Evolutionary conservation across 2,329 filamentous ascomycete species (phyloP), one percentile per base, ranked within the genome.

Genomic region (Hypoxylon sp.): DNA sequence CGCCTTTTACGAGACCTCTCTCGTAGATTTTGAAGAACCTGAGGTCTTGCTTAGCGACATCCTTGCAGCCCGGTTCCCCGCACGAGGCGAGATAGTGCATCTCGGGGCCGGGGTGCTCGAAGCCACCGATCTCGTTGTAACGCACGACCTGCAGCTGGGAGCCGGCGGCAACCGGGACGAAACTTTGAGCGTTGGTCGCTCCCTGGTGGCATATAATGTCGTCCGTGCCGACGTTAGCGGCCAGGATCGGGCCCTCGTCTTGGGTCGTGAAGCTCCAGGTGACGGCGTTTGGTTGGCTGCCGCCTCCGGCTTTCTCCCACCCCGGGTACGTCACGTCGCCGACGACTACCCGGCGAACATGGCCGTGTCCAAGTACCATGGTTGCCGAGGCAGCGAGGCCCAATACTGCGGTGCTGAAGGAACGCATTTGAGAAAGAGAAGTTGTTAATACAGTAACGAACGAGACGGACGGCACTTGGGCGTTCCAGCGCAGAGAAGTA

Each of bases 81-180:
- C 74, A 77, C 15, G 74, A 69, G 15, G 77, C 77, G 6, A 79
- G 72, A 59, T 78, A 78, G 46, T 76, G 71, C 58, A 78, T 71
- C 50, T 72, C 67, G 6, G 74, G 72, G 15, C 75, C 75, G 15
- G 70, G 67, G 34, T 70, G 67, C 28, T 70, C 50, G 43, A 64
- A 70, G 6, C 68, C 67, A 6, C 65, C 67, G 26, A 55, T 62
- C n/a, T 58, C 59, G 57, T 63, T 67, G 39, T 67, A 73, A 58
- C 74, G 74, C 17, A 69, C 68, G 53, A 76, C 68, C 15, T 68
- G 66, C 8, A 77, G 41, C 24, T 67, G 57, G 47, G 69, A 69
- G 15, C 75, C 75, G 1, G 74, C 72, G 47, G 46, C 62, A 1
- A 59, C 70, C 43, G 54, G 62, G 24, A 59, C 65, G 53, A 54